Conservation (phyloP, 768 basidiomycete species). For the Mrakia gelida region DNA sequence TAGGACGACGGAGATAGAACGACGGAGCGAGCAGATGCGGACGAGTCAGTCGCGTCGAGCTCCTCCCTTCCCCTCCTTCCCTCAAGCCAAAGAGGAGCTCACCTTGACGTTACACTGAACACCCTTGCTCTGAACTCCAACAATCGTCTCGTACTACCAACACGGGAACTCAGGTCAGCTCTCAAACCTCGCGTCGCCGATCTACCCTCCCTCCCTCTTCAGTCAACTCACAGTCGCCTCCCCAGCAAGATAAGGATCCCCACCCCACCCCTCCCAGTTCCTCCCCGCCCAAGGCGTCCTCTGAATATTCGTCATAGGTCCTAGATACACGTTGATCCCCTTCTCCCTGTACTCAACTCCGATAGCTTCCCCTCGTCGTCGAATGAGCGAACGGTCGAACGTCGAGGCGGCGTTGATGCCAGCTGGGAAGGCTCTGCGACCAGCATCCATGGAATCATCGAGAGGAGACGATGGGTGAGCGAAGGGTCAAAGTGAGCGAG, state of each 20-base stretch:
- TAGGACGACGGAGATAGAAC: not conserved
- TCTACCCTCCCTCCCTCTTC: too few species aligned
- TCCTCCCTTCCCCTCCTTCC: not conserved
- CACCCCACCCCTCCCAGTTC: slow-evolving; percentile 10
- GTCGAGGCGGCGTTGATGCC: slow-evolving; percentile 77
- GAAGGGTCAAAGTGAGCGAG: not conserved
- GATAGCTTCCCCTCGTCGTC: slow-evolving; percentile 18
- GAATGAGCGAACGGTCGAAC: slow-evolving; percentile 23
- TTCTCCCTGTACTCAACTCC: slow-evolving; percentile 22
- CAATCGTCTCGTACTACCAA: slow-evolving; percentile 60
- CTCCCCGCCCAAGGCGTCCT: slow-evolving; percentile 6
- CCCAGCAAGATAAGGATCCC: slow-evolving; percentile 67
- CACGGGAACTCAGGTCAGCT: not conserved
- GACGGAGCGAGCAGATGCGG: not conserved
- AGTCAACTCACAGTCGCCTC: slow-evolving; percentile 51
- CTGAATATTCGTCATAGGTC: not conserved
- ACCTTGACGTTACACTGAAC: slow-evolving; percentile 54
- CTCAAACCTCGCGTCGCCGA: not conserved
- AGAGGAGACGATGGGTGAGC: not conserved
- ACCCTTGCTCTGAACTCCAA: slow-evolving; percentile 50
- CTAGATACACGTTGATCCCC: slow-evolving; percentile 24
- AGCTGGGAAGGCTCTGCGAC: slow-evolving; percentile 57
- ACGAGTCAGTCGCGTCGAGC: not conserved
- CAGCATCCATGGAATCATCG: too few species aligned
- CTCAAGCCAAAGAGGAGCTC: not conserved